A percentile compares a stretch with the other conserved stretches of the same genome.
phyloP scores from a whole-genome alignment of 1,284 basidiomycete species.

The Hymenochaete sp. region DNA sequence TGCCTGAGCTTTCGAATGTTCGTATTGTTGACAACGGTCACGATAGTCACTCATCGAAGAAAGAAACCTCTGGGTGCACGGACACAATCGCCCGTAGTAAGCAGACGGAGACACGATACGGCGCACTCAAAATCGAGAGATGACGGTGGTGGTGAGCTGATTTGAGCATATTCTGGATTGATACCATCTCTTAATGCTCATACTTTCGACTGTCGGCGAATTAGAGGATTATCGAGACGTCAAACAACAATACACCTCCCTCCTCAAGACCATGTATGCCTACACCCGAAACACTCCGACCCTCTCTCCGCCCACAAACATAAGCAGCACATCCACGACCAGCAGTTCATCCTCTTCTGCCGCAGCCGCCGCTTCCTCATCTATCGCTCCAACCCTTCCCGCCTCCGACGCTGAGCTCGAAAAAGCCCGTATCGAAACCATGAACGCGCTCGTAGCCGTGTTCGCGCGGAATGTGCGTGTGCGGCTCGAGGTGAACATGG shows the following conservation, averaged over 20 bases:
- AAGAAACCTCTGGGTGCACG: conserved; percentile 16
- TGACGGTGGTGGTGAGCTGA: conserved; percentile 22
- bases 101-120: conserved; percentile 11
- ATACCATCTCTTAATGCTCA: conserved; percentile 1
- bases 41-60: conserved; percentile 12
- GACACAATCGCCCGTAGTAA: conserved; percentile 11
- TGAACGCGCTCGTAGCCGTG: conserved; percentile 61
- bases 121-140: conserved; percentile 6
- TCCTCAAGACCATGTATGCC: conserved; percentile 45
- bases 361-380: conserved; percentile 28
- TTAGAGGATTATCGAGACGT: conserved; percentile 63
- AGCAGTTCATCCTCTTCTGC: conserved; percentile 35
- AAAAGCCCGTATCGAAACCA: conserved; percentile 48
- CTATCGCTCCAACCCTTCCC: conserved; percentile 30
- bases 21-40: background rate
- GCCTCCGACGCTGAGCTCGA: conserved; percentile 41
- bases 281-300: conserved; percentile 32
- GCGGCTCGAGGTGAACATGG: conserved; percentile 63
- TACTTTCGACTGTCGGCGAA: no score
- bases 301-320: background rate
- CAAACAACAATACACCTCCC: conserved; percentile 49
- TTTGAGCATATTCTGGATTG: background rate
- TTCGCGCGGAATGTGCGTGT: conserved; percentile 73
- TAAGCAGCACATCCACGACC: background rate
- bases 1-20: background rate